These are phyloP conservation scores for Ascochyta lentis DNA, from an alignment of 2,329 filamentous ascomycete genomes.

Conservation along the genomic window DNA sequence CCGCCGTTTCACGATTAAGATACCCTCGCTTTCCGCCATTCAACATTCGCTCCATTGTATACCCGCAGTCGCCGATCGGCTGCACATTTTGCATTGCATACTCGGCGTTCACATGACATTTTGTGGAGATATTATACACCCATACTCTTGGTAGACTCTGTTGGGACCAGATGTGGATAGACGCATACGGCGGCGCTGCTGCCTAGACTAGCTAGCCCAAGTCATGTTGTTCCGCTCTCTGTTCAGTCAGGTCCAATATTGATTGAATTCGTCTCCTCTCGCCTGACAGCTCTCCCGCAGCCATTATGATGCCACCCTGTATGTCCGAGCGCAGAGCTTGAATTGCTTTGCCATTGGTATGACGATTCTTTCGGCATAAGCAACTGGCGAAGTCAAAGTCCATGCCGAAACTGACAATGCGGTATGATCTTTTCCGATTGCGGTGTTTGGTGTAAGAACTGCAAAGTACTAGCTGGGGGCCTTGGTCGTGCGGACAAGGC, in stretches of 20 bases:
- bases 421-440: slow-evolving; percentile 8
- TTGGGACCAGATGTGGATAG: slow-evolving; percentile 31
- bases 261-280: slow-evolving; percentile 2
- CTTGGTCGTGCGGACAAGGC: slow-evolving; percentile 40
- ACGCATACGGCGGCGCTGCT: slow-evolving; percentile 30
- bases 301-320: neutral
- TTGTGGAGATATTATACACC: slow-evolving; percentile 22
- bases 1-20: slow-evolving; percentile 36
- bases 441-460: slow-evolving; percentile 33
- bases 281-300: slow-evolving; percentile 3
- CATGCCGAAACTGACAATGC: slow-evolving; percentile 10
- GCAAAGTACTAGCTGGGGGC: slow-evolving; percentile 41
- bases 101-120: slow-evolving; percentile 29
- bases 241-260: slow-evolving; percentile 4
- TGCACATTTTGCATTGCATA: slow-evolving; percentile 27
- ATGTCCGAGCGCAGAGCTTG: neutral
- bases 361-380: slow-evolving; percentile 4
- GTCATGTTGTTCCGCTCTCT: slow-evolving; percentile 13
- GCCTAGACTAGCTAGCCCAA: slow-evolving; percentile 33
- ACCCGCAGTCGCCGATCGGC: slow-evolving; percentile 19
- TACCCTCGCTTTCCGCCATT: slow-evolving; percentile 30
- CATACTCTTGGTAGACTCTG: slow-evolving; percentile 22
- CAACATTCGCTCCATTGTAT: slow-evolving; percentile 22
- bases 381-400: neutral
- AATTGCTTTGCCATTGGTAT: neutral